Evolutionary conservation across 1,284 basidiomycete genomes (phyloP).

Genomic region (Ganoderma sinense): DNA sequence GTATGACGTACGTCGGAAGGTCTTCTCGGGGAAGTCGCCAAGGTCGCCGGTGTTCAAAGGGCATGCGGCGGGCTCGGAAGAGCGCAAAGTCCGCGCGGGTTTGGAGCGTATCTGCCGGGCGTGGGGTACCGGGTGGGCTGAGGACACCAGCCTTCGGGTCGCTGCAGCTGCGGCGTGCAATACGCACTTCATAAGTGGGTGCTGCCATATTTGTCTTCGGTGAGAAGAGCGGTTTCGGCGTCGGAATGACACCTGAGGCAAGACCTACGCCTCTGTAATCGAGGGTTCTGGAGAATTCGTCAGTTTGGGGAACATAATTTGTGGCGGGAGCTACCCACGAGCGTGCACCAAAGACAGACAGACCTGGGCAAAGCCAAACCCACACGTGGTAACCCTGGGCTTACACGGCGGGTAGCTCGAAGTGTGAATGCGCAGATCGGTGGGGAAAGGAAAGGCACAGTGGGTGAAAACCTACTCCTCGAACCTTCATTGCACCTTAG

Average conservation of each 20-base stretch:
- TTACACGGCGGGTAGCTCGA: neutral
- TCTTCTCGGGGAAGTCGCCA: neutral
- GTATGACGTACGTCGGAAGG: neutral
- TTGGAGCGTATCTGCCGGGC: neutral
- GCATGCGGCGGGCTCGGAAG: neutral
- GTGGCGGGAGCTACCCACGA: neutral
- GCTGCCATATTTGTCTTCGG: neutral
- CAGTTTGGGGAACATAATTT: neutral
- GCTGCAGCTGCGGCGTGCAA: neutral
- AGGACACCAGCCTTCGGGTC: neutral
- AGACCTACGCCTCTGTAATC: neutral
- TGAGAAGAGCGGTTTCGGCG: neutral
- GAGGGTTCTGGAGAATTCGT: neutral
- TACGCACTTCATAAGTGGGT: neutral
- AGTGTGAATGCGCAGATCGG: neutral
- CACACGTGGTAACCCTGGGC: neutral
- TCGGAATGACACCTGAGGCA: neutral
- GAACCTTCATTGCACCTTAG: neutral
- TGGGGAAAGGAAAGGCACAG: neutral
- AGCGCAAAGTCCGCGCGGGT: neutral
- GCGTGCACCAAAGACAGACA: neutral
- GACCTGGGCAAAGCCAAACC: neutral
- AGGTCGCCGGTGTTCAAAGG: neutral
- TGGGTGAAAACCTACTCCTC: neutral
- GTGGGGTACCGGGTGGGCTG: neutral